phyloP scores from a whole-genome alignment of 768 basidiomycete species.

The Mrakia frigida region DNA sequence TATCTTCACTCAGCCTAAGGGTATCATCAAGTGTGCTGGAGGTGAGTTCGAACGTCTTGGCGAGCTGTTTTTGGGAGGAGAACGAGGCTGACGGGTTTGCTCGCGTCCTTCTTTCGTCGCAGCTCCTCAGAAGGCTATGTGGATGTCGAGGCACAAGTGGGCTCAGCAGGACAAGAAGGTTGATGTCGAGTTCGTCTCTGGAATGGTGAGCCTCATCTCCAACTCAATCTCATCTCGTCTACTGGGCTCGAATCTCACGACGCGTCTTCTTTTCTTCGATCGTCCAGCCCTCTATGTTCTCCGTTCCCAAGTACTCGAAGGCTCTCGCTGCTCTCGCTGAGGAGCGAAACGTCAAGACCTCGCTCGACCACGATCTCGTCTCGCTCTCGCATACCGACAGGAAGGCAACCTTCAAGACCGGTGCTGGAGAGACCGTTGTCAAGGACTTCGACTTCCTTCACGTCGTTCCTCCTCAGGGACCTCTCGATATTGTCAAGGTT shows the following conservation, averaged over 20 bases:
- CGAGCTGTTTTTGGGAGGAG: not conserved
- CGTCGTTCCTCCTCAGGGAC: conserved; percentile 87
- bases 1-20: conserved; percentile 80
- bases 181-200: conserved; percentile 74
- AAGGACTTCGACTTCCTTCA: conserved; percentile 75
- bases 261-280: not conserved
- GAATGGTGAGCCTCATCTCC: conserved; percentile 50
- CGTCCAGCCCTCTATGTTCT: conserved; percentile 75
- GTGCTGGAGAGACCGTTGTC: conserved; percentile 59
- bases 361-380: conserved; percentile 77
- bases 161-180: conserved; percentile 45
- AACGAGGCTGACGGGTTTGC: not conserved
- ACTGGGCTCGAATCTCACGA: not conserved
- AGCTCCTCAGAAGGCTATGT: conserved; percentile 92
- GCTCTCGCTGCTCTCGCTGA: conserved; percentile 71
- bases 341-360: conserved; percentile 70
- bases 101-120: not conserved
- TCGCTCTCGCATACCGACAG: conserved; percentile 64
- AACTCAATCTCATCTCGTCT: not conserved
- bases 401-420: conserved; percentile 77
- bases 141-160: conserved; percentile 56
- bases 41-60: conserved; percentile 36
- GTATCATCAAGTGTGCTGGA: conserved; percentile 80
- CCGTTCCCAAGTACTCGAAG: conserved; percentile 91
- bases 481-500: conserved; percentile 66